A percentile compares a stretch with the other conserved stretches of the same genome.
phyloP scores from a whole-genome alignment of 495 filamentous ascomycete species.

The Aspergillus avenaceus region DNA sequence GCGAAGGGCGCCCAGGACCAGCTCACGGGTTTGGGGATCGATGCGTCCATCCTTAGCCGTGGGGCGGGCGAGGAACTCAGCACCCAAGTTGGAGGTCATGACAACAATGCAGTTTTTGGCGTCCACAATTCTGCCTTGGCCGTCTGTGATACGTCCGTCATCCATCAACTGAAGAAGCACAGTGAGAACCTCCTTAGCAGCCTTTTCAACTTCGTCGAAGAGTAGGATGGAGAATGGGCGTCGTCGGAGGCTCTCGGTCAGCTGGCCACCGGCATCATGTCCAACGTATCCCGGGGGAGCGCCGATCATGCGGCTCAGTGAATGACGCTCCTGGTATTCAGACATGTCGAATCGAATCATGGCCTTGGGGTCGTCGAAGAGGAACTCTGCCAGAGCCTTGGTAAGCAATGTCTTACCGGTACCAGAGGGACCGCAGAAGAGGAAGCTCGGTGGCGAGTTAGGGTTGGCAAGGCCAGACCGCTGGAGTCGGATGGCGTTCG shows the following conservation, averaged over 20 bases:
- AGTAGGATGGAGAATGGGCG: slow-evolving; percentile 96
- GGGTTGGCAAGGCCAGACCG: slow-evolving; percentile 91
- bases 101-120: slow-evolving; percentile 98
- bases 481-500: slow-evolving; percentile 92
- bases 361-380: slow-evolving; percentile 94
- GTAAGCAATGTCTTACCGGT: slow-evolving; percentile 97
- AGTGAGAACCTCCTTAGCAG: slow-evolving; percentile 94
- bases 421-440: slow-evolving; percentile 97
- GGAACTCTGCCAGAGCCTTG: slow-evolving; percentile 93
- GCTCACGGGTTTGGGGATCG: slow-evolving; percentile 77
- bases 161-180: slow-evolving; percentile 98
- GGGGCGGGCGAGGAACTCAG: slow-evolving; percentile 83
- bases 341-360: slow-evolving; percentile 99
- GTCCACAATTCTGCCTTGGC: slow-evolving; percentile 90
- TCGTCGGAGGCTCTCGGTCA: slow-evolving; percentile 89
- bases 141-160: slow-evolving; percentile 96
- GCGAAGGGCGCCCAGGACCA: slow-evolving; percentile 84
- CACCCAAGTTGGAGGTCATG: slow-evolving; percentile 96
- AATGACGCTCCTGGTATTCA: slow-evolving; percentile 97
- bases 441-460: slow-evolving; percentile 93
- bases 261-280: slow-evolving; percentile 91
- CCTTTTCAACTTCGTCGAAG: slow-evolving; percentile 98
- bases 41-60: slow-evolving; percentile 76
- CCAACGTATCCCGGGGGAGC: slow-evolving; percentile 96
- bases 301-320: slow-evolving; percentile 94